Evolutionary conservation across 164 flowering plant species (phyloP), one percentile per base, ranked within the genome.

Genomic region (Tetrastigma voinierianum): DNA sequence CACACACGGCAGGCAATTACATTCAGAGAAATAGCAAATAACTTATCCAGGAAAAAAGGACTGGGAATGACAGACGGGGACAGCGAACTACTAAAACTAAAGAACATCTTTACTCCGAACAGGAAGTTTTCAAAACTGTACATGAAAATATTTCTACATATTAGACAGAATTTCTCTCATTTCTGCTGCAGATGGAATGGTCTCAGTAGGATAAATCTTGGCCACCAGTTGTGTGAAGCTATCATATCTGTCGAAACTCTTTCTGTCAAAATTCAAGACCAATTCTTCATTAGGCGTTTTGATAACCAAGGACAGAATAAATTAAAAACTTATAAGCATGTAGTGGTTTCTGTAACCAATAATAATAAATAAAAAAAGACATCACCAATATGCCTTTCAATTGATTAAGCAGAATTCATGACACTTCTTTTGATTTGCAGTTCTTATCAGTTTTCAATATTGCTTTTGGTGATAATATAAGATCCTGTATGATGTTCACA

Each of bases 211-310:
- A 68, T 92, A 92, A 24, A 90, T 77, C 84, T 88, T 92, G 43
- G 86, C 86, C 23, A 88, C 90, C 54, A 90, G 77, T 67, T 83
- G 89, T 0, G 77, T 91, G 74, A 92, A 92, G 76, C 90, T 84
- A 23, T 90, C 96, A 65, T 90, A 92, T 81, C 90, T 92, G 76
- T 90, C 94, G 83, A 73, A 92, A 92, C 72, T 92, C 97, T 75
- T 90, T 90, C 97, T 92, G 96, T 62, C 62, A 62, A 67, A 60
- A 62, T 25, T 9, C 21, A 49, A 53, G 32, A 11, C 44, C 56
- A 23, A 44, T 20, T 0, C 23, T 44, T 9, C 25, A 65, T n/a
- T 49, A 46, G 46, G 20, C 51, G 49, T n/a, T 8, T 25, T 11
- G 11, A 57, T 23, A 13, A 14, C 25, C 40, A 32, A 32, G 40